These are phyloP conservation scores for Raffaelea albimanens DNA, from an alignment of 2,329 filamentous ascomycete genomes.

Conservation along the genomic window DNA sequence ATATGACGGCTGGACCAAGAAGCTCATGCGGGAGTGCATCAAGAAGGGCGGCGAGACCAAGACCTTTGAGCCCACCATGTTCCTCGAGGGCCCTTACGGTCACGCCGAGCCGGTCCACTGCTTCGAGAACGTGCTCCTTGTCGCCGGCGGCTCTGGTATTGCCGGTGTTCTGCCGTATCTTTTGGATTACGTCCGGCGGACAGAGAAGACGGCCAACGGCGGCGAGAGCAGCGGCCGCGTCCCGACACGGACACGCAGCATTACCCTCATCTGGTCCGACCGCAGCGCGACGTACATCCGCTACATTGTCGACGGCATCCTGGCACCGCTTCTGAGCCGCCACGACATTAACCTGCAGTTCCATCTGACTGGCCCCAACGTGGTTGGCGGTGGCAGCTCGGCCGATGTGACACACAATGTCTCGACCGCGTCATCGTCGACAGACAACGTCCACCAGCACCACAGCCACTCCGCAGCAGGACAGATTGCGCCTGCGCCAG, in stretches of 20 bases:
- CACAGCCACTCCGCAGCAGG: too few species aligned
- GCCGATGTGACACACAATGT: too few species aligned
- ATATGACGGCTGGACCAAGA: slow-evolving; percentile 14
- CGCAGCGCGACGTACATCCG: slow-evolving; percentile 8
- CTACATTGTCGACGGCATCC: slow-evolving; percentile 1
- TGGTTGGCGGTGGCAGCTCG: neutral
- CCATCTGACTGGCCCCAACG: neutral
- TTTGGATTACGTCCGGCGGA: slow-evolving; percentile 10
- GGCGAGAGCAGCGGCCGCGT: neutral
- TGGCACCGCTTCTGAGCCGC: slow-evolving; percentile 4
- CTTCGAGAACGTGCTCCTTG: slow-evolving; percentile 12
- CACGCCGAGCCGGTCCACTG: slow-evolving; percentile 8
- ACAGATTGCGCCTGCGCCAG: too few species aligned
- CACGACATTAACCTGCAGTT: slow-evolving; percentile 6
- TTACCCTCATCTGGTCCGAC: slow-evolving; percentile 12
- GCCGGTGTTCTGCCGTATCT: slow-evolving; percentile 12
- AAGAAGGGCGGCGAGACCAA: slow-evolving; percentile 2
- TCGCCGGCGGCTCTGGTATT: slow-evolving; percentile 15
- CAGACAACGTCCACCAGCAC: too few species aligned
- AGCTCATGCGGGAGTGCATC: slow-evolving; percentile 9
- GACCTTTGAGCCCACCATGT: slow-evolving; percentile 4
- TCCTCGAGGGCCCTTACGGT: slow-evolving; percentile 16
- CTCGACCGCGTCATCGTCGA: too few species aligned
- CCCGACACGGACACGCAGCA: slow-evolving; percentile 9
- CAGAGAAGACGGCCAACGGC: neutral